Evolutionary conservation across 768 basidiomycete genomes (phyloP), one percentile per base, ranked within the genome.

Genomic region (Pisolithus marmoratus): DNA sequence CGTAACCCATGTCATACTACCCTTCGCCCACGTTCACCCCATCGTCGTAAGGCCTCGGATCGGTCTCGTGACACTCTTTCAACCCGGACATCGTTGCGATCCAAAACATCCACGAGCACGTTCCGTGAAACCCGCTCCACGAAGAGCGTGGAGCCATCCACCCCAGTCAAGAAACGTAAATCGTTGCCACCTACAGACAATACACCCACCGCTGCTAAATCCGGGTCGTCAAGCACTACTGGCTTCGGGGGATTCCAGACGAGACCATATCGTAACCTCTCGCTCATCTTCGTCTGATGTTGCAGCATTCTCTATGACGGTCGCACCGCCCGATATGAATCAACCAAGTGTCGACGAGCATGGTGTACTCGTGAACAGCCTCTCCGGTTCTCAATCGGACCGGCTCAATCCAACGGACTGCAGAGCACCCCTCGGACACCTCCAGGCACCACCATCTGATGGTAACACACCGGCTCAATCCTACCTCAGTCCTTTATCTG

Each of bases 271-370:
- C 11, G 52, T 34, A 7, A 51, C 64, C 2, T 9, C 57, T 3
- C 54, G 55, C 22, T 53, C 53, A 15, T 60, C 47, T n/a, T 54
- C 64, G 14, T 58, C 62, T n/a, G 45, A 63, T 24, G 52, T 59
- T 46, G 54, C 63, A 27, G 66, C 73, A 11, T 66, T 74, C 46
- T 69, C 74, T 38, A 69, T 78, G 22, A 76, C 70, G n/a, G 60
- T 76, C 49, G 72, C 74, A 4, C 72, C 75, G 42, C 73, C 76
- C 34, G 69, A 68, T 12, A 24, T 46, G 1, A 51, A 40, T 36
- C 44, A 44, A 9, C 40, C 40, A 12, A 17, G 20, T 29, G 47
- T 46, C 52, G 38, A 42, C 38, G 55, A 56, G 8, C 50, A 29
- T 4, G 48, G 56, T 38, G 44, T 46, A 4, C n/a, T 60, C 44